Evolutionary conservation across 805 yeast genomes (phyloP).

Genomic region (Saccharomycopsis guyanensis): DNA sequence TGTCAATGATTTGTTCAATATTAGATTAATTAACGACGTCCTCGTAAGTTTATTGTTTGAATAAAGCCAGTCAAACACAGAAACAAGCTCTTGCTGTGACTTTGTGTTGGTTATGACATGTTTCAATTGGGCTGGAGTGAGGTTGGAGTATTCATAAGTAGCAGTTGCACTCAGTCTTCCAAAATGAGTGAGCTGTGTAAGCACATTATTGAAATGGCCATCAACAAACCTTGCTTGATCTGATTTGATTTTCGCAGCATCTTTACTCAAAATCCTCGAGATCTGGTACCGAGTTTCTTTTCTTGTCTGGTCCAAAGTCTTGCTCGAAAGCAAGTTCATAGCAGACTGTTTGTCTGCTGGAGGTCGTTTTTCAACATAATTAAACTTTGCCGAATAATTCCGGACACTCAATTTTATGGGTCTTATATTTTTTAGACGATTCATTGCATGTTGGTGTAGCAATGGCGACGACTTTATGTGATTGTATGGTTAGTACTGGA

Average conservation of each 20-base stretch:
- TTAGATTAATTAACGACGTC: conserved; percentile 2
- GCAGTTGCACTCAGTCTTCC: not conserved
- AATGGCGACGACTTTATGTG: no score
- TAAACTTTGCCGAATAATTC: not conserved
- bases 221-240: conserved; percentile 8
- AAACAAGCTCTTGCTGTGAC: conserved; percentile 13
- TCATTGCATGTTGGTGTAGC: no score
- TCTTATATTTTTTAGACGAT: no score
- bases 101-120: conserved; percentile 9
- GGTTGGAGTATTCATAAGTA: conserved; percentile 3
- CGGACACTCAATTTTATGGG: no score
- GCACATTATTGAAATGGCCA: conserved; percentile 9
- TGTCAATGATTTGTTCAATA: conserved; percentile 12
- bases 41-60: conserved; percentile 4
- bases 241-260: not conserved
- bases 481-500: no score
- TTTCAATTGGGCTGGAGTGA: conserved; percentile 7
- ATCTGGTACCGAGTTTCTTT: not conserved
- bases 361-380: not conserved
- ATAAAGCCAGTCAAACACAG: conserved; percentile 10
- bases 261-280: not conserved
- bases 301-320: not conserved
- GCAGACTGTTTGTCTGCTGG: not conserved
- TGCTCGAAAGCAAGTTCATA: not conserved
- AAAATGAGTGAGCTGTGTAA: conserved; percentile 4